phyloP scores from a whole-genome alignment of 257 asterid species.

The Penstemon barbatus region DNA sequence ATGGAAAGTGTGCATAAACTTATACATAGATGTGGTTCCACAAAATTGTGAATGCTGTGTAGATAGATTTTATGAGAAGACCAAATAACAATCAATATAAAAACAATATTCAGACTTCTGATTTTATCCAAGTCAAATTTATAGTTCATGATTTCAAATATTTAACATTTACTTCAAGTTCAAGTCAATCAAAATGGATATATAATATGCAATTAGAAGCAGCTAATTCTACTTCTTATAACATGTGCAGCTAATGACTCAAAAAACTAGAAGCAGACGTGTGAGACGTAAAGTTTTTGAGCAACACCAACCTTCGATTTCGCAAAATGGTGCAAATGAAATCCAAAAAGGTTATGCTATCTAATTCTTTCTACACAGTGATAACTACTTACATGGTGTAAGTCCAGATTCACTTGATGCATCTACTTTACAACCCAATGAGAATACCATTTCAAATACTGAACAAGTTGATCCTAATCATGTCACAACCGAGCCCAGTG shows the following conservation, averaged over 20 bases:
- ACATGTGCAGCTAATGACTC: background rate
- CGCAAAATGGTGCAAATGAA: background rate
- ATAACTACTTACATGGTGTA: background rate
- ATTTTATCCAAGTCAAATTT: too few relatives aligned
- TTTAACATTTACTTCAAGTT: too few relatives aligned
- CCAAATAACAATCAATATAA: too few relatives aligned
- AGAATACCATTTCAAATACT: background rate
- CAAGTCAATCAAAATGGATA: too few relatives aligned
- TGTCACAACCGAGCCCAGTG: background rate
- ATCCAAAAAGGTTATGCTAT: background rate
- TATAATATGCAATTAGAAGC: too few relatives aligned
- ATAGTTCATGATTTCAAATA: too few relatives aligned
- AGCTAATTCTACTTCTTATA: too few relatives aligned
- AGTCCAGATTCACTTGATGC: background rate
- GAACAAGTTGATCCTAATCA: background rate
- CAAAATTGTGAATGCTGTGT: too few relatives aligned
- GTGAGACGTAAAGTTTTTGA: background rate
- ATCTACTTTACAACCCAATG: background rate
- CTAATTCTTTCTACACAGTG: background rate
- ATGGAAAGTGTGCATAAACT: too few relatives aligned
- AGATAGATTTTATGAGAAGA: too few relatives aligned
- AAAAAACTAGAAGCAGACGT: background rate
- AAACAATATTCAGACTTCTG: too few relatives aligned
- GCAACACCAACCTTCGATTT: background rate
- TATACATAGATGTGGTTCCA: too few relatives aligned